Conservation (phyloP, 257 asterid species). For the Ocimum tenuiflorum region DNA sequence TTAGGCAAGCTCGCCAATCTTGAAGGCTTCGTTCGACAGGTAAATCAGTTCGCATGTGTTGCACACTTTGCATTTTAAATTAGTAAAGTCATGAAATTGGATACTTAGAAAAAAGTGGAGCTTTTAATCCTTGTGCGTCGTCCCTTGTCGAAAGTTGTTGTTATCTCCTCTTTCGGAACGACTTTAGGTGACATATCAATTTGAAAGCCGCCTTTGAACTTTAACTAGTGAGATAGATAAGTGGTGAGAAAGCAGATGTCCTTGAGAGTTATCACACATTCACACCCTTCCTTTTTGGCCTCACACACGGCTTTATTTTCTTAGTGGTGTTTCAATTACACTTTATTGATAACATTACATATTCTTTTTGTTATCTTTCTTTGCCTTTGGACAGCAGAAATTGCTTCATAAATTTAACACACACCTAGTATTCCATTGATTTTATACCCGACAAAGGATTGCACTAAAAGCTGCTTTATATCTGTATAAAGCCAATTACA, state of each 20-base stretch:
- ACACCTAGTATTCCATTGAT: neutral
- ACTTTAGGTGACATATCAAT: conserved; percentile 9
- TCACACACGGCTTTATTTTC: conserved; percentile 4
- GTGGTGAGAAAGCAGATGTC: conserved; percentile 25
- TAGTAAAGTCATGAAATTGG: neutral
- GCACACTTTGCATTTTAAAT: neutral
- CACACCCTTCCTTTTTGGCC: conserved; percentile 15
- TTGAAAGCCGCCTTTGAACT: conserved; percentile 13
- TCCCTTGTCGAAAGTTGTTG: neutral
- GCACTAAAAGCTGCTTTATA: conserved; percentile 18
- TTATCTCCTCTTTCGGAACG: conserved; percentile 1
- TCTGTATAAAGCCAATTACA: neutral
- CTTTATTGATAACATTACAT: no score
- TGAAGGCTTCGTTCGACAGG: conserved; percentile 90
- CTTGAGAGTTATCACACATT: neutral
- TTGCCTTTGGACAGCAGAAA: neutral
- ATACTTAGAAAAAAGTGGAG: no score
- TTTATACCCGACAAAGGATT: conserved; percentile 11
- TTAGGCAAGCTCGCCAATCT: conserved; percentile 77
- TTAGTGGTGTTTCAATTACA: neutral
- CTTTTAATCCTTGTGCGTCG: no score
- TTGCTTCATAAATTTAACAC: neutral
- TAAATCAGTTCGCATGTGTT: conserved; percentile 13
- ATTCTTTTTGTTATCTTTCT: no score
- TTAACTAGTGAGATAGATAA: conserved; percentile 20